Percentiles rank a stretch among this genome's conserved stretches.
These are phyloP conservation scores for Parasarocladium wereldwijsianum DNA, from an alignment of 2,329 filamentous ascomycete genomes.

Conservation along the genomic window DNA sequence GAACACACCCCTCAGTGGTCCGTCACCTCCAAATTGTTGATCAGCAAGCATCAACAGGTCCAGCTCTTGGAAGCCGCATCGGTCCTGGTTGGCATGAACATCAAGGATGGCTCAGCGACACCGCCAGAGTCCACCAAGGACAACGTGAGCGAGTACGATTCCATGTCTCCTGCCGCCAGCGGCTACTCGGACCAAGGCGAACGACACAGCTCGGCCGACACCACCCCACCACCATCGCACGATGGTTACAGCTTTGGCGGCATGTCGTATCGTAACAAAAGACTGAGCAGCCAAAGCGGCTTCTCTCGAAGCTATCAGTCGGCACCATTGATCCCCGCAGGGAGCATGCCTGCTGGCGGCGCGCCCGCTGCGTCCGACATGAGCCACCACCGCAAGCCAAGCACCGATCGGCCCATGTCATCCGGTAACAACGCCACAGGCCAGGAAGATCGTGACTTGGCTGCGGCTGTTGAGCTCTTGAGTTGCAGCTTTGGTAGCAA, in stretches of 20 bases:
- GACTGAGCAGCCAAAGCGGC: conserved; percentile 40
- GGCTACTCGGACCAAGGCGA: conserved; percentile 67
- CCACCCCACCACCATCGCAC: conserved; percentile 71
- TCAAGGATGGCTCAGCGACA: conserved; percentile 35
- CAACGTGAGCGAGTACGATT: conserved; percentile 67
- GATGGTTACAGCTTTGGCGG: conserved; percentile 46
- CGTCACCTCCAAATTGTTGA: conserved; percentile 89
- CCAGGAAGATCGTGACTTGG: conserved; percentile 75
- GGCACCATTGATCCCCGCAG: conserved; percentile 32
- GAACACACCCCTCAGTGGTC: conserved; percentile 98
- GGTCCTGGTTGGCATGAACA: conserved; percentile 83
- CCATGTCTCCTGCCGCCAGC: conserved; percentile 67
- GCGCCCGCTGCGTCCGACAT: conserved; percentile 28
- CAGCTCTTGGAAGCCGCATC: conserved; percentile 93
- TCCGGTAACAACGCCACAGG: conserved; percentile 62
- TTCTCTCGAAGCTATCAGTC: conserved; percentile 77
- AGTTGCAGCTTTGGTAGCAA: conserved; percentile 82
- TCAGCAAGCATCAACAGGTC: conserved; percentile 98
- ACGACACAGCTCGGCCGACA: conserved; percentile 73
- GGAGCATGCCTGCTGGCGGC: conserved; percentile 27
- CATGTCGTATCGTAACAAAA: conserved; percentile 38
- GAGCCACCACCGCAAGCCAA: conserved; percentile 55
- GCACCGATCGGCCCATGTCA: conserved; percentile 61
- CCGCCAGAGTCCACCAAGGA: conserved; percentile 52
- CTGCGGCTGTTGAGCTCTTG: conserved; percentile 77